Conservation (phyloP, 495 filamentous ascomycete genomes). For the Polyplosphaeria fusca region DNA sequence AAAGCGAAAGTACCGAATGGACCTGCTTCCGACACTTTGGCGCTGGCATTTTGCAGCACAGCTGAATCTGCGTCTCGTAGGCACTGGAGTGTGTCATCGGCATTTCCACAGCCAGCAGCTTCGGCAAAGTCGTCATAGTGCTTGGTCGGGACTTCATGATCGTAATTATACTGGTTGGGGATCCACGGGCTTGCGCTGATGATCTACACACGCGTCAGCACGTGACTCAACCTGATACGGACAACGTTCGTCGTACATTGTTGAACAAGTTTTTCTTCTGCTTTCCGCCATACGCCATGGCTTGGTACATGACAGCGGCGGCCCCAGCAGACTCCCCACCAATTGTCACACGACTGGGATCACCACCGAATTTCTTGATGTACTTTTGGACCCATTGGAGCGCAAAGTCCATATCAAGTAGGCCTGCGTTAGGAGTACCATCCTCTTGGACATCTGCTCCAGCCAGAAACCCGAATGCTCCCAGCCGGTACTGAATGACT, state of each 20-base stretch:
- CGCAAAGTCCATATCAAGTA: conserved; percentile 45
- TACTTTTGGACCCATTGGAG: conserved; percentile 41
- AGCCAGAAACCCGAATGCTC: conserved; percentile 39
- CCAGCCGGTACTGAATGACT: conserved; percentile 40
- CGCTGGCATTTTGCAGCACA: conserved; percentile 56
- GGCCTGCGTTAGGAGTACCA: conserved; percentile 39
- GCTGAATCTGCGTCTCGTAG: conserved; percentile 51
- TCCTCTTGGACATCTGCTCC: conserved; percentile 35
- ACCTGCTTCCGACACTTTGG: conserved; percentile 47
- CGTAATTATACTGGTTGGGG: conserved; percentile 50
- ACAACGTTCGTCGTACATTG: conserved; percentile 42
- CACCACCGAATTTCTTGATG: conserved; percentile 45
- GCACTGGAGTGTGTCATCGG: conserved; percentile 52
- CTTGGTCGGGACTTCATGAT: conserved; percentile 50
- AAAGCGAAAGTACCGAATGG: conserved; percentile 57
- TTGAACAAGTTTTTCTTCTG: conserved; percentile 41
- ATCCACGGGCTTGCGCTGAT: conserved; percentile 55
- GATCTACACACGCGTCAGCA: conserved; percentile 34
- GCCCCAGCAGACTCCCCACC: conserved; percentile 43
- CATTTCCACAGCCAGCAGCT: conserved; percentile 49
- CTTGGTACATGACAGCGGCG: conserved; percentile 51
- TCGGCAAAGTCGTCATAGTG: conserved; percentile 57
- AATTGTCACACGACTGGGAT: conserved; percentile 41
- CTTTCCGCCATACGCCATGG: conserved; percentile 52
- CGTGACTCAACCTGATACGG: too few species aligned